phyloP scores from a whole-genome alignment of 2,329 filamentous ascomycete species.

The Sporothrix variecibatus region DNA sequence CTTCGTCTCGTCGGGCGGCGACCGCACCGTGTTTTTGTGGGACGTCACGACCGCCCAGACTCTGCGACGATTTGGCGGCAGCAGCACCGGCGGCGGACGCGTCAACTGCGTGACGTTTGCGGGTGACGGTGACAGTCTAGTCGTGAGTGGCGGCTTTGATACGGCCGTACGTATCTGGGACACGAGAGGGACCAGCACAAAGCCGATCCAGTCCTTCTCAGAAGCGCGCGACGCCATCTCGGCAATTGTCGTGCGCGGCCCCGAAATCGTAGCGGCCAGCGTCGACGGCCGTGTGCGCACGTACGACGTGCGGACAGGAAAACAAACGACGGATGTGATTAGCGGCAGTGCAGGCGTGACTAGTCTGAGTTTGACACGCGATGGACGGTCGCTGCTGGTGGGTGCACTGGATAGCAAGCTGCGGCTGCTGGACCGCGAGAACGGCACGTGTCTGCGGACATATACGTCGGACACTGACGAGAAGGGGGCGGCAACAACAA shows the following conservation, averaged over 20 bases:
- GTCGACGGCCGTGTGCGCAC: conserved; percentile 80
- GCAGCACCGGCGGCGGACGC: conserved; percentile 62
- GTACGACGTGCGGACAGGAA: conserved; percentile 82
- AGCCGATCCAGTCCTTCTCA: conserved; percentile 69
- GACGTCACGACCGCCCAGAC: conserved; percentile 83
- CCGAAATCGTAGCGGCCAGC: conserved; percentile 70
- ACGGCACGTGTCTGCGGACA: conserved; percentile 70
- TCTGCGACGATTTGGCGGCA: conserved; percentile 66
- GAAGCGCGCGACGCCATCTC: conserved; percentile 73
- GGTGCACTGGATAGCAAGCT: conserved; percentile 75
- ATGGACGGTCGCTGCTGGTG: conserved; percentile 73
- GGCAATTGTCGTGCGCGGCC: conserved; percentile 49
- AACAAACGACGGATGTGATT: conserved; percentile 69
- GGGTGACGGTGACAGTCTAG: conserved; percentile 70
- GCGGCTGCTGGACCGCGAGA: conserved; percentile 76
- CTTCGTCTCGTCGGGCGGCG: conserved; percentile 86
- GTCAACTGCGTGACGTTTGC: conserved; percentile 80
- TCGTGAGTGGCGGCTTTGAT: conserved; percentile 75
- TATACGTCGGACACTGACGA: conserved; percentile 56
- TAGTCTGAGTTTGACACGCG: conserved; percentile 68
- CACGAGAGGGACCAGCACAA: conserved; percentile 52
- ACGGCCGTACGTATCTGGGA: conserved; percentile 79
- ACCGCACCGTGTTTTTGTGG: conserved; percentile 91
- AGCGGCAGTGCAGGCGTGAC: conserved; percentile 65
- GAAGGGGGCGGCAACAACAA: neutral